phyloP scores from a whole-genome alignment of 2,329 filamentous ascomycete genomes.

The Nemania bipapillata region DNA sequence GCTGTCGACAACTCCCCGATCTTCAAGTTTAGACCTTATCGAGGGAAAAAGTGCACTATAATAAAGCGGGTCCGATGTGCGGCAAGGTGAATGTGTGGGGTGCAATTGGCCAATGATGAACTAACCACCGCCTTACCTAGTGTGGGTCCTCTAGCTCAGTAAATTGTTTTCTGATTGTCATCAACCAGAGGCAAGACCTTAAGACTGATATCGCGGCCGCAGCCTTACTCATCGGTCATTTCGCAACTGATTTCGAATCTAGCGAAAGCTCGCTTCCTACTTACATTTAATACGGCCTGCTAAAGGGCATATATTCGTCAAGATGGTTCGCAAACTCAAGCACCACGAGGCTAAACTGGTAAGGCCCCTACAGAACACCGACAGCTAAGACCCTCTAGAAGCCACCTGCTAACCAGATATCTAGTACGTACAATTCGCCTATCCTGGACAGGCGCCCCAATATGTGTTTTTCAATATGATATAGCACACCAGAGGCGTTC shows the following conservation, averaged over 20 bases:
- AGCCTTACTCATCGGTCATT: slow-evolving; percentile 1
- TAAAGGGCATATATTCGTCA: slow-evolving; percentile 42
- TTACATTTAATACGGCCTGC: neutral
- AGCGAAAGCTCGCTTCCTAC: neutral
- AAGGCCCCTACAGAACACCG: slow-evolving; percentile 7
- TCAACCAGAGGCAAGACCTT: neutral
- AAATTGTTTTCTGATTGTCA: slow-evolving; percentile 31
- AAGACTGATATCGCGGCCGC: neutral
- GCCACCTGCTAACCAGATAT: slow-evolving; percentile 30
- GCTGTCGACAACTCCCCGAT: slow-evolving; percentile 12
- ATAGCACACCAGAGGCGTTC: neutral
- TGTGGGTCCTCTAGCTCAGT: slow-evolving; percentile 3
- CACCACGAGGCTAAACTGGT: slow-evolving; percentile 92
- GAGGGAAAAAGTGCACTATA: slow-evolving; percentile 12
- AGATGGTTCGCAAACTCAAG: slow-evolving; percentile 95
- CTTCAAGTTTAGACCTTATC: slow-evolving; percentile 10
- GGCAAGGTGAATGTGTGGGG: neutral
- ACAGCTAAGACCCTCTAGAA: neutral
- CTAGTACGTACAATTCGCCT: slow-evolving; percentile 26
- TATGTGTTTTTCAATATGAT: neutral
- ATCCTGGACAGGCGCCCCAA: neutral
- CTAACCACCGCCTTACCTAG: neutral
- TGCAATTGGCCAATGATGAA: slow-evolving; percentile 8
- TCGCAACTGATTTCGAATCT: neutral
- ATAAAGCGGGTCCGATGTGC: slow-evolving; percentile 17